A percentile compares a stretch with the other conserved stretches of the same genome.
These are phyloP conservation scores for Caloboletus inedulis DNA, from an alignment of 1,284 basidiomycete species.

Conservation along the genomic window DNA sequence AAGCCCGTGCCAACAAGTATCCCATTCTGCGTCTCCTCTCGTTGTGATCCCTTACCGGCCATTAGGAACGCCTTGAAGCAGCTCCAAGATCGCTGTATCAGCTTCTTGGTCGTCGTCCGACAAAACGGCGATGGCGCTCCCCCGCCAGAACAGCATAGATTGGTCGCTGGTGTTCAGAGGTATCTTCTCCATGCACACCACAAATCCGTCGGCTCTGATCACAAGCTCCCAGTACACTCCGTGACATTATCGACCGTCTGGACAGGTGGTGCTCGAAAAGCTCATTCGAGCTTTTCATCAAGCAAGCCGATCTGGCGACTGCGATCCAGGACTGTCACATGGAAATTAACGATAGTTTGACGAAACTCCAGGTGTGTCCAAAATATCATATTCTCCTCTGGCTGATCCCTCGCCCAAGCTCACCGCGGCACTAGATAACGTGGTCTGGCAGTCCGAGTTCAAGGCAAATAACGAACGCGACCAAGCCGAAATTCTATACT, in stretches of 20 bases:
- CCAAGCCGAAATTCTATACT: conserved; percentile 40
- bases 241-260: conserved; percentile 38
- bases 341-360: conserved; percentile 41
- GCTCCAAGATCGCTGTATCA: conserved; percentile 40
- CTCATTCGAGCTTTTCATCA: conserved; percentile 41
- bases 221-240: conserved; percentile 35
- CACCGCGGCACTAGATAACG: conserved; percentile 42
- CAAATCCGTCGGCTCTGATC: conserved; percentile 7
- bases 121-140: conserved; percentile 21
- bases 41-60: conserved; percentile 5
- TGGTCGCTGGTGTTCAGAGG: conserved; percentile 25
- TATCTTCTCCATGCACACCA: not conserved
- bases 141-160: conserved; percentile 23
- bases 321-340: conserved; percentile 43
- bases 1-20: conserved; percentile 47
- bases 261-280: conserved; percentile 39
- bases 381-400: not conserved
- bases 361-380: conserved; percentile 39
- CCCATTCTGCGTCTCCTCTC: conserved; percentile 1
- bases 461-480: conserved; percentile 38
- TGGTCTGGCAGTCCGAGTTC: conserved; percentile 46
- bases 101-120: conserved; percentile 28
- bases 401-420: conserved; percentile 35
- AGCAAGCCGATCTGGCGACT: conserved; percentile 41
- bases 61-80: conserved; percentile 40